A percentile compares a stretch with the other conserved stretches of the same genome.
Conservation (phyloP, 2,329 filamentous ascomycete species). For the Aspergillus quadricinctus region DNA sequence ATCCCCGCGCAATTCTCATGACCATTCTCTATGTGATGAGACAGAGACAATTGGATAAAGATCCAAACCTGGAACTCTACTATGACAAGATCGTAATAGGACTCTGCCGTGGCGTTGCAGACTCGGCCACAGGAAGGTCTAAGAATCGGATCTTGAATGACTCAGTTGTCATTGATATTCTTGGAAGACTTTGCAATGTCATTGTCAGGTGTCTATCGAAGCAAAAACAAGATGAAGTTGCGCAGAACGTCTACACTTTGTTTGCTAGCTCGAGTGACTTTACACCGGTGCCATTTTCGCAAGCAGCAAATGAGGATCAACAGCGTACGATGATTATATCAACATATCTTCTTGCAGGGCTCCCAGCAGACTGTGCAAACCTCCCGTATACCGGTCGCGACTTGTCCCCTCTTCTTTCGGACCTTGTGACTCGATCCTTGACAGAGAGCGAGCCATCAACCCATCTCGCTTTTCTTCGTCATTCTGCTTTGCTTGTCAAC, state of each 20-base stretch:
- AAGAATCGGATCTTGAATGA: constrained; percentile 44
- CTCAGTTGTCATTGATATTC: constrained; percentile 52
- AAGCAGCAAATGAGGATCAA: constrained; percentile 28
- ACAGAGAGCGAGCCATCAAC: constrained; percentile 29
- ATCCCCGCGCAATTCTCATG: constrained; percentile 57
- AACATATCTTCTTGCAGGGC: constrained; percentile 53
- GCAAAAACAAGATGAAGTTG: constrained; percentile 49
- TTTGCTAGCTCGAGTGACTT: constrained; percentile 41
- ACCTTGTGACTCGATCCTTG: constrained; percentile 33
- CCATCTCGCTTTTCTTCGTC: constrained; percentile 39
- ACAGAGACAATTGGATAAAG: constrained; percentile 43
- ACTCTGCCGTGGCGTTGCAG: constrained; percentile 38
- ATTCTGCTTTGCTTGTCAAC: constrained; percentile 39
- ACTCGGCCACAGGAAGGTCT: constrained; percentile 28
- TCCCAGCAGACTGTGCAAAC: constrained; percentile 36
- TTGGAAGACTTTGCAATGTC: constrained; percentile 58
- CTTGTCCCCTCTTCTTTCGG: constrained; percentile 31
- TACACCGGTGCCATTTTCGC: constrained; percentile 30
- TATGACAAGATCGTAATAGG: constrained; percentile 50
- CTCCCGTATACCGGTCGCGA: constrained; percentile 30
- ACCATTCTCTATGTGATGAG: constrained; percentile 60
- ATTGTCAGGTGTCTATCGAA: constrained; percentile 53
- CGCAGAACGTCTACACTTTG: constrained; percentile 52
- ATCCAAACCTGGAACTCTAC: constrained; percentile 43
- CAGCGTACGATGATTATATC: constrained; percentile 52